phyloP scores from a whole-genome alignment of 805 yeast genomes.

The Nakazawaea anatomiae region DNA sequence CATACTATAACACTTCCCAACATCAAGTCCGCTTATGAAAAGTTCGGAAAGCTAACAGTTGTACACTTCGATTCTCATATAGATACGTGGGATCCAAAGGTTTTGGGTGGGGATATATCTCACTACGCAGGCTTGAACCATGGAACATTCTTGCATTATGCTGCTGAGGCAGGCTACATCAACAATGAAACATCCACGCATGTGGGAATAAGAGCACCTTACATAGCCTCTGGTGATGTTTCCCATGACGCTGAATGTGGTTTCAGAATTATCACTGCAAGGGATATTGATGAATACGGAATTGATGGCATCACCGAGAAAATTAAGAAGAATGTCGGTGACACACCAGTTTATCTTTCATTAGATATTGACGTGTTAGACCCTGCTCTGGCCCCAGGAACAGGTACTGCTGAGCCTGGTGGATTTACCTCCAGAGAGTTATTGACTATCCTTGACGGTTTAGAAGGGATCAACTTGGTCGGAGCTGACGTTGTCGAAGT shows the following conservation, averaged over 20 bases:
- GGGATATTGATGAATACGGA: constrained; percentile 39
- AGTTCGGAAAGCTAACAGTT: constrained; percentile 41
- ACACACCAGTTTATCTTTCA: constrained; percentile 36
- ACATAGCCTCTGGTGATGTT: constrained; percentile 26
- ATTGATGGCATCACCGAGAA: constrained; percentile 28
- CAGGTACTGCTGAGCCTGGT: constrained; percentile 76
- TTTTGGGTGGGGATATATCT: constrained; percentile 57
- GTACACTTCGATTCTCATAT: constrained; percentile 64
- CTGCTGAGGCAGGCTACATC: constrained; percentile 60
- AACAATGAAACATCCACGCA: constrained; percentile 44
- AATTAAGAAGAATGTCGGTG: constrained; percentile 30
- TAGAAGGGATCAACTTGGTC: constrained; percentile 54
- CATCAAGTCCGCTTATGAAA: constrained; percentile 44
- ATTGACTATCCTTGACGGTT: constrained; percentile 49
- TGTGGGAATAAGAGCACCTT: constrained; percentile 64
- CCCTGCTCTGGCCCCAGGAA: constrained; percentile 70
- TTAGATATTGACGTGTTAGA: constrained; percentile 63
- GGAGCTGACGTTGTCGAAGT: constrained; percentile 80
- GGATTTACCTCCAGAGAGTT: constrained; percentile 68
- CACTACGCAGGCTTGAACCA: constrained; percentile 57
- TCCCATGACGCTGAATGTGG: constrained; percentile 48
- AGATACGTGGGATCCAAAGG: constrained; percentile 65
- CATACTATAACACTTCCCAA: constrained; percentile 52
- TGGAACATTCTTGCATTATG: constrained; percentile 67
- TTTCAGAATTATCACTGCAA: constrained; percentile 37